phyloP scores from a whole-genome alignment of 208 protist genomes.

The Acanthamoeba royreba region DNA sequence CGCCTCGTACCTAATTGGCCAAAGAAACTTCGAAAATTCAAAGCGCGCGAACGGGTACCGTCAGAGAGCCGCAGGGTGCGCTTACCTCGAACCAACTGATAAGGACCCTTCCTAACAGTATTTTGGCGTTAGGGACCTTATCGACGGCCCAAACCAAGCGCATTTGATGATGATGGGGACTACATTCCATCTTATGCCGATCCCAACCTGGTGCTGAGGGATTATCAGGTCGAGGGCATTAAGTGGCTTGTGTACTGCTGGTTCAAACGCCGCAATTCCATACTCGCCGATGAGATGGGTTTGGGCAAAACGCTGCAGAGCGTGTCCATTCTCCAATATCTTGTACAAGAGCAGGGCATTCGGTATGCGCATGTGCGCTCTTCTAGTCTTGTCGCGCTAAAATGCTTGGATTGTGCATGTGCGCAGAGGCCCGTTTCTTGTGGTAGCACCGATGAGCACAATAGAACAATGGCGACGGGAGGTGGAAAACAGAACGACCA shows the following conservation, averaged over 20 bases:
- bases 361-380: no score
- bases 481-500: no score
- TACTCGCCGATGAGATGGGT: no score
- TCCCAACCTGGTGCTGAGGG: not conserved
- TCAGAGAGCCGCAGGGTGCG: not conserved
- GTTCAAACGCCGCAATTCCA: slow-evolving; percentile 81
- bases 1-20: slow-evolving; percentile 8
- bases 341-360: no score
- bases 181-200: not conserved
- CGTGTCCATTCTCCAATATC: no score
- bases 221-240: slow-evolving; percentile 92
- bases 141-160: not conserved
- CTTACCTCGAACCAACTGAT: not conserved
- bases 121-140: not conserved
- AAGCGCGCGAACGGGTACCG: not conserved
- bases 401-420: no score
- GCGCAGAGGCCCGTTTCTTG: no score
- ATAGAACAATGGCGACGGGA: no score
- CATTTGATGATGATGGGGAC: not conserved
- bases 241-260: slow-evolving; percentile 90
- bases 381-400: no score
- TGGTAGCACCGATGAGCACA: no score
- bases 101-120: not conserved
- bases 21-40: slow-evolving; percentile 35
- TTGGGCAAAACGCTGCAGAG: no score